Percentiles rank a stretch among this genome's conserved stretches.
phyloP scores from a whole-genome alignment of 2,329 filamentous ascomycete genomes.

The Cercospora berteroae region DNA sequence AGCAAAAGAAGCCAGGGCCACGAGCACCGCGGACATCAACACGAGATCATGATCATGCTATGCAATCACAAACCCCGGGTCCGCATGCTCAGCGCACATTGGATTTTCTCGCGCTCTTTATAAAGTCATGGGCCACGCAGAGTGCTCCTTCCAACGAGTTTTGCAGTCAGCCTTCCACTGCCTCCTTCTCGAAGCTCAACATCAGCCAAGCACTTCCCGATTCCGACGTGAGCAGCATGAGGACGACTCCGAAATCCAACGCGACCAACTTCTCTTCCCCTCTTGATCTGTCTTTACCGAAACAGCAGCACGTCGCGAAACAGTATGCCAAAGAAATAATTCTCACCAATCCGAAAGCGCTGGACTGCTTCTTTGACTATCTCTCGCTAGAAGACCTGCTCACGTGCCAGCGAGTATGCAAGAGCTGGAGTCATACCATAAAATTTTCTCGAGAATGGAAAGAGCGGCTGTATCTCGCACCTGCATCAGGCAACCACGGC shows the following conservation, averaged over 20 bases:
- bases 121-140: background rate
- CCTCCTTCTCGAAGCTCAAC: background rate
- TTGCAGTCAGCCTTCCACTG: background rate
- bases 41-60: background rate
- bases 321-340: background rate
- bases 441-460: background rate
- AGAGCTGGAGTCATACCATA: background rate
- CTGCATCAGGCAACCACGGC: background rate
- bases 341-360: constrained; percentile 1
- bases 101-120: background rate
- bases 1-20: background rate
- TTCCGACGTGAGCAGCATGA: background rate
- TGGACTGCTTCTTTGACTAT: constrained; percentile 1
- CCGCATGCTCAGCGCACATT: background rate
- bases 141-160: background rate
- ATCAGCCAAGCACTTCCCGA: background rate
- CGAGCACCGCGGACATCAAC: background rate
- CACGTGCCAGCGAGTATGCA: constrained; percentile 10
- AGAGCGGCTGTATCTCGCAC: constrained; percentile 3
- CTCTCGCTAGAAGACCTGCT: constrained; percentile 3
- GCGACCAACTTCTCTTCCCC: background rate
- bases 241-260: background rate
- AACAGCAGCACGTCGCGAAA: background rate
- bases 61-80: background rate
- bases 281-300: background rate